phyloP scores from a whole-genome alignment of 1,284 basidiomycete species.

The Tremellales sp. region DNA sequence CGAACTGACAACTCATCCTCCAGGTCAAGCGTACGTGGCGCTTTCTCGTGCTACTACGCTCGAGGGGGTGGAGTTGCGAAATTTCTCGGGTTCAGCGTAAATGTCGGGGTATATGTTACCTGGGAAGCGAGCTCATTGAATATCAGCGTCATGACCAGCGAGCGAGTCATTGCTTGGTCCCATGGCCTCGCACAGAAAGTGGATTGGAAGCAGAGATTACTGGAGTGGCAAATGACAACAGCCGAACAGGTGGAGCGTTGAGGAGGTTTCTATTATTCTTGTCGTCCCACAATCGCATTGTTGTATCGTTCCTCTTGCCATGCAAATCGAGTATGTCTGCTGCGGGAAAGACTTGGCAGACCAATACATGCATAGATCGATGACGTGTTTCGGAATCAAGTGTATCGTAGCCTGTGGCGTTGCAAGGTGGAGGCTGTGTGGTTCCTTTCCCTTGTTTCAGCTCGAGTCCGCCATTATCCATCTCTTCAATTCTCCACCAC shows the following conservation, averaged over 20 bases:
- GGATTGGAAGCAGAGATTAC: no score
- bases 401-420: background rate
- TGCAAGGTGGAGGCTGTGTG: background rate
- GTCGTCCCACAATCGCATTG: slow-evolving; percentile 9
- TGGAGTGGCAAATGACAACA: no score
- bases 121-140: no score
- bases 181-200: no score
- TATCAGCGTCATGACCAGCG: slow-evolving; percentile 22
- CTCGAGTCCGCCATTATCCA: background rate
- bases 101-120: no score
- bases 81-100: no score
- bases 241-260: no score
- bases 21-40: slow-evolving; percentile 39
- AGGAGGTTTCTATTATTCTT: no score
- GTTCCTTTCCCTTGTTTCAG: background rate
- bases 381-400: no score
- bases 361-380: background rate
- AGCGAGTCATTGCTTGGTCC: slow-evolving; percentile 25
- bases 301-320: background rate
- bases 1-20: no score
- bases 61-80: slow-evolving; percentile 26
- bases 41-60: slow-evolving; percentile 34
- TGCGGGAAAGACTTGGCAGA: background rate
- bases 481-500: background rate
- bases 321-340: background rate